Evolutionary conservation across 2,329 filamentous ascomycete genomes (phyloP), one percentile per base, ranked within the genome.

Genomic region (Fusarium keratoplasticum): DNA sequence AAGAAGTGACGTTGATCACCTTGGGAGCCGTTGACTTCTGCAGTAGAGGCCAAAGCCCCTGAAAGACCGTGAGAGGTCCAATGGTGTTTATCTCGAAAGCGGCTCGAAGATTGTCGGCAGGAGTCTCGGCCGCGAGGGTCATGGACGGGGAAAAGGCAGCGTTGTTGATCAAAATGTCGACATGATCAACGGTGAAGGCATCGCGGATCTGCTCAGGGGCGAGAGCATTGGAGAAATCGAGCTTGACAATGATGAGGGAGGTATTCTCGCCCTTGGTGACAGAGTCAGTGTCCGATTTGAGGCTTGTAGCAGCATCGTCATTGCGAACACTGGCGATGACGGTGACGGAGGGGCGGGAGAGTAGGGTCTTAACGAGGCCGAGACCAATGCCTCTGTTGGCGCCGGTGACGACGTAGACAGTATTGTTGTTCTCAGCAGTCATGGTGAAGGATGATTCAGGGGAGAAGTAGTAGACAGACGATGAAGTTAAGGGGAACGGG

Each of bases 121-220:
- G 82, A 29, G 61, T 84, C 25, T 79, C 74, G 6, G 74, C 60
- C 0, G 82, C 79, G 1, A 77, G 72, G 1, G 74, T 78, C 67
- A 80, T 81, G 42, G 78, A 74, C 11, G 77, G 77, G 16, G 74
- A 76, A 22, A 85, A 82, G 3, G 84, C 87, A 0, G 87, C 87
- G 69, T 89, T 90, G 66, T 85, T 86, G 69, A 90, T 84, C 5
- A 90, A 82, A 8, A 87, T 77, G 52, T 89, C 87, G n/a, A 90
- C 77, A 20, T 82, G 77, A 16, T 74, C 71, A 71, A 87, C 65
- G 6, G 83, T 68, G 8, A 77, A 78, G 3, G 82, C 76, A 10
- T 68, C 55, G 5, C 67, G 69, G 2, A 80, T 70, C 6, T 71
- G 25, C 0, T 62, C 50, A 13, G 75, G 67, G 3, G 79, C 42